These are phyloP conservation scores for Sphagnum tenellum DNA, from an alignment of 225 moss, liverwort and hornwort species.

Conservation along the genomic window DNA sequence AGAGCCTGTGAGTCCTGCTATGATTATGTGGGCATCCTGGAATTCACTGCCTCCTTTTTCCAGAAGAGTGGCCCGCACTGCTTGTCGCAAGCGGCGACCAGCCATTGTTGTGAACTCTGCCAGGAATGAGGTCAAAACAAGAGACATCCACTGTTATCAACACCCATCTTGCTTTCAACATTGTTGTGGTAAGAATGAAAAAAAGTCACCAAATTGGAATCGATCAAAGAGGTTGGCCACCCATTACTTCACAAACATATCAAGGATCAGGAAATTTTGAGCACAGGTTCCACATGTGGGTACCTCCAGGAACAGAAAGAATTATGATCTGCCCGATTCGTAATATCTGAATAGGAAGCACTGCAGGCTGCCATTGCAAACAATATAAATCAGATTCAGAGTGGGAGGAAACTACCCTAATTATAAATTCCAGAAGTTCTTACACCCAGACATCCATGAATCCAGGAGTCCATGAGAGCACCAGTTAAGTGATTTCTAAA, in stretches of 20 bases:
- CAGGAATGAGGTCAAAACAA: neutral
- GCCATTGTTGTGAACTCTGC: conserved; percentile 97
- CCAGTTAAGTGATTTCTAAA: too few species aligned
- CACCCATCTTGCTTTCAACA: too few species aligned
- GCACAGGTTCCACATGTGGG: neutral
- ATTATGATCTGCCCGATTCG: conserved; percentile 83
- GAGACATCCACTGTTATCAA: too few species aligned
- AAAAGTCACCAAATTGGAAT: too few species aligned
- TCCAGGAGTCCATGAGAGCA: neutral
- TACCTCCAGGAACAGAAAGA: conserved; percentile 83
- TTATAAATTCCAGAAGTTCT: too few species aligned
- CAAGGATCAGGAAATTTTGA: too few species aligned
- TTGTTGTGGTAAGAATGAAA: too few species aligned
- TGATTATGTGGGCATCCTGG: conserved; percentile 54
- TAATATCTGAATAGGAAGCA: conserved; percentile 89
- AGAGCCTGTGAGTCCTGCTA: conserved; percentile 82
- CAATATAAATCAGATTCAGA: too few species aligned
- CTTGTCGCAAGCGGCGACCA: conserved; percentile 84
- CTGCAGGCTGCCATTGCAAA: conserved; percentile 50
- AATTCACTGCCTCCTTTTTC: conserved; percentile 55
- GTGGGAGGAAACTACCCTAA: too few species aligned
- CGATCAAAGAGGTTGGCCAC: too few species aligned
- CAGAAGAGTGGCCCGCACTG: conserved; percentile 67
- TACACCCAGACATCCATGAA: neutral
- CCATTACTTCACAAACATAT: too few species aligned